Base-by-base conservation (phyloP, 2,329 filamentous ascomycete species). In the Nemania serpens region DNA sequence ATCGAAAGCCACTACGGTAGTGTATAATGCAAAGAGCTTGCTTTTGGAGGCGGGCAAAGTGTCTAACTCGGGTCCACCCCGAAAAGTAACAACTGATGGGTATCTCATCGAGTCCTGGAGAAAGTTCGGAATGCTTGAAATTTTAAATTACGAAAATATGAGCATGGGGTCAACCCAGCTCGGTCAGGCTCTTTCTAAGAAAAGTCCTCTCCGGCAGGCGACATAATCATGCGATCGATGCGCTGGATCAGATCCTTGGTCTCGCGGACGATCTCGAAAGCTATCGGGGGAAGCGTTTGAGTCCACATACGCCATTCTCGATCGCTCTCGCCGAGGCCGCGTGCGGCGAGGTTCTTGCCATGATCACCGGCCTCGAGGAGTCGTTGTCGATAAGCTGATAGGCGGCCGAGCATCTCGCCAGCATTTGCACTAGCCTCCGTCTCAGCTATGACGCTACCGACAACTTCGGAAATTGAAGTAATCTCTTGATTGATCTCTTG, bases 181-280 rank as follows among this genome's bases (percentile, higher is more conserved):
- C 47, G 64, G 48, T 59, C 62, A 20, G 53, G 42, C 18, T 53
- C 66, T 49, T 67, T 69, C 68, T 71, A 72, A 34, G 80, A 79
- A 75, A 82, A 83, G 62, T 83, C 81, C 63, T 82, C 78, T 52
- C 69, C 75, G 33, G 68, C 71, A 25, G 74, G 74, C 22, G 69
- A 71, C 63, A 73, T 64, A 25, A 71, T 73, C 55, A 79, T 66
- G 67, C 73, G 73, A 57, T 77, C 78, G 11, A 82, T 73, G n/a
- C 73, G 73, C 66, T 81, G 77, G 33, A 86, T 84, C 61, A 91
- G 78, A 73, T 91, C 91, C 79, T 94, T 95, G 53, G 89, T 90
- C 75, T 93, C 90, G 61, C 90, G 83, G 6, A 90, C 91, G 72
- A 94, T 89, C 75, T 92, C 90, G 75, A 96, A 96, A n/a, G 91